Percentiles rank a stretch among this genome's conserved stretches.
Evolutionary conservation across 371 early-diverging fungal species (phyloP).

Genomic region (Amoeboradix gromovi): DNA sequence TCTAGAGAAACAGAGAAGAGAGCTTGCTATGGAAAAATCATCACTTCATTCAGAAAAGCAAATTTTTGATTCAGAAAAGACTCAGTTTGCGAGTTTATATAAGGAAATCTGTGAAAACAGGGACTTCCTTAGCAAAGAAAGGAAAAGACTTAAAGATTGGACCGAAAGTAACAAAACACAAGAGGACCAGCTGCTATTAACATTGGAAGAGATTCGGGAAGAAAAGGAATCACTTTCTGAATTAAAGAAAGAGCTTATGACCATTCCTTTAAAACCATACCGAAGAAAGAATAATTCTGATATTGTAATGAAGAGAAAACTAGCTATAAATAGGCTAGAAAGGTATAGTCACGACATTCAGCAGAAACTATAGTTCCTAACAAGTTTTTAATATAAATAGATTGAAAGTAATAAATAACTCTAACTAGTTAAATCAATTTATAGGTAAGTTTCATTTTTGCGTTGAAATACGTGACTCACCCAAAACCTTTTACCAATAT

Average conservation of each 20-base stretch:
- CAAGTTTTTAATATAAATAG: too few species aligned
- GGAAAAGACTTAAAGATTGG: neutral
- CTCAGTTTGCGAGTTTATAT: neutral
- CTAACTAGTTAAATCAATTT: neutral
- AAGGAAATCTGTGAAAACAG: neutral
- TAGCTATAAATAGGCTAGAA: neutral
- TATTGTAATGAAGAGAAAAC: neutral
- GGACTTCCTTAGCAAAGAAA: neutral
- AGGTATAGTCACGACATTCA: neutral
- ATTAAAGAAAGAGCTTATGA: neutral
- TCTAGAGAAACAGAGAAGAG: neutral
- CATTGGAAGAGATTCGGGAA: neutral
- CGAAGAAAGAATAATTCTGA: neutral
- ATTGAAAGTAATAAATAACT: too few species aligned
- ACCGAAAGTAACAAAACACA: neutral
- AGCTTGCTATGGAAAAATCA: neutral
- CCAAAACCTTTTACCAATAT: too few species aligned
- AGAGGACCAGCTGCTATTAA: neutral
- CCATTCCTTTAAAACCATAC: neutral
- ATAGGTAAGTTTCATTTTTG: neutral
- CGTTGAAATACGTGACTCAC: too few species aligned
- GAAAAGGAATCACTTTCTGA: neutral
- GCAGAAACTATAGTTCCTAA: too few species aligned
- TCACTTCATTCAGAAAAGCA: neutral
- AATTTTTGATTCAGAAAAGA: neutral